These are phyloP conservation scores for Pythium periplocum DNA, from an alignment of 352 stramenopile species.

Conservation along the genomic window DNA sequence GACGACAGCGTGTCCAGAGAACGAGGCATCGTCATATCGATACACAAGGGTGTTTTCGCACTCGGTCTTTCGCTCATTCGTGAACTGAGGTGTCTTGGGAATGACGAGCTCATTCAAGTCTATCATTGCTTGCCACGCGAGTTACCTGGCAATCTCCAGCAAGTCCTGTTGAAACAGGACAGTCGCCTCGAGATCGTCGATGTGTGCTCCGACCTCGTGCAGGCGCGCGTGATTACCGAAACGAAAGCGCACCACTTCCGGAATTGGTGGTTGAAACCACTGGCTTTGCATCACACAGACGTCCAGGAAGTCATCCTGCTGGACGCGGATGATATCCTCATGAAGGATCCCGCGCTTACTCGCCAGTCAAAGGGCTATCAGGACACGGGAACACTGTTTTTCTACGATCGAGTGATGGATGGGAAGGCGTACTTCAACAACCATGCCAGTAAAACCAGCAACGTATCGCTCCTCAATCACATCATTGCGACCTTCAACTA, in stretches of 20 bases:
- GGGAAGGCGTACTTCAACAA: conserved; percentile 23
- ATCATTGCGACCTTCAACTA: conserved; percentile 47
- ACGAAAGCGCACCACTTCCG: conserved; percentile 29
- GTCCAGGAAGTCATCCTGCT: conserved; percentile 43
- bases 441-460: conserved; percentile 5
- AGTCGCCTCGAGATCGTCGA: conserved; percentile 54
- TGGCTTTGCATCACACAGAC: conserved; percentile 47
- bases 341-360: conserved; percentile 33
- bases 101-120: conserved; percentile 34
- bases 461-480: conserved; percentile 23
- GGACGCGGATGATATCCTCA: conserved; percentile 47
- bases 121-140: conserved; percentile 42
- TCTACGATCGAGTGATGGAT: conserved; percentile 51
- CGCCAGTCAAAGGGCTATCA: conserved; percentile 30
- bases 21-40: conserved; percentile 30
- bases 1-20: conserved; percentile 19
- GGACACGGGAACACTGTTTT: conserved; percentile 50
- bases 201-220: conserved; percentile 38
- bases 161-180: conserved; percentile 39
- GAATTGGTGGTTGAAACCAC: conserved; percentile 60
- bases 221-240: not conserved
- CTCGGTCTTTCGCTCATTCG: conserved; percentile 56
- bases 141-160: conserved; percentile 24
- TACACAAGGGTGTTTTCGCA: conserved; percentile 39
- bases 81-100: conserved; percentile 37